phyloP scores from a whole-genome alignment of 306 rosid genomes.

The Luffa aegyptiaca region DNA sequence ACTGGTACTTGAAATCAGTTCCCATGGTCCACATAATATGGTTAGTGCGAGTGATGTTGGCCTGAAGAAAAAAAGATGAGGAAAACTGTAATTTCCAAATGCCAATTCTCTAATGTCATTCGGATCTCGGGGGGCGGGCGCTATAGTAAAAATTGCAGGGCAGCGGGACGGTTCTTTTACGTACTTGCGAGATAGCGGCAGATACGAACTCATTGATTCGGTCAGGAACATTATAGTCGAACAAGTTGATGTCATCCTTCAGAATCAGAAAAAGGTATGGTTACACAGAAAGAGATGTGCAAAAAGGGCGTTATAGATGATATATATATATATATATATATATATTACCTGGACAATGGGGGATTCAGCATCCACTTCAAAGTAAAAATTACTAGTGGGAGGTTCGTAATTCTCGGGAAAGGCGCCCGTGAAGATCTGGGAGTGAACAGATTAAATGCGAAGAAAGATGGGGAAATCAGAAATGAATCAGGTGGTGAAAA shows the following conservation, averaged over 20 bases:
- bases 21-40: conserved; percentile 97
- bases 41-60: conserved; percentile 70
- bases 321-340: neutral
- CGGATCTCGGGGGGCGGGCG: neutral
- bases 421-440: conserved; percentile 62
- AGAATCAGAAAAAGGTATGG: conserved; percentile 8
- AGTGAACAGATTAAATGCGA: neutral
- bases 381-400: conserved; percentile 42
- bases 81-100: neutral
- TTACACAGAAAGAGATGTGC: too few species aligned
- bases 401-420: conserved; percentile 74
- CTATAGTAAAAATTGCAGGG: neutral
- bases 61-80: conserved; percentile 23
- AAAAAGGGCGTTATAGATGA: too few species aligned
- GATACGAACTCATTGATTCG: conserved; percentile 68
- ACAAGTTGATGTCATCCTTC: conserved; percentile 59
- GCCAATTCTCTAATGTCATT: neutral
- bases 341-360: conserved; percentile 53
- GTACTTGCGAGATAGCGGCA: conserved; percentile 72
- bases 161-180: neutral
- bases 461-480: neutral
- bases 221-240: conserved; percentile 62
- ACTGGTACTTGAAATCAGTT: conserved; percentile 79
- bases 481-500: neutral
- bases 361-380: conserved; percentile 47